These are phyloP conservation scores for Polyplosphaeria fusca DNA, from an alignment of 495 filamentous ascomycete species.

Conservation along the genomic window DNA sequence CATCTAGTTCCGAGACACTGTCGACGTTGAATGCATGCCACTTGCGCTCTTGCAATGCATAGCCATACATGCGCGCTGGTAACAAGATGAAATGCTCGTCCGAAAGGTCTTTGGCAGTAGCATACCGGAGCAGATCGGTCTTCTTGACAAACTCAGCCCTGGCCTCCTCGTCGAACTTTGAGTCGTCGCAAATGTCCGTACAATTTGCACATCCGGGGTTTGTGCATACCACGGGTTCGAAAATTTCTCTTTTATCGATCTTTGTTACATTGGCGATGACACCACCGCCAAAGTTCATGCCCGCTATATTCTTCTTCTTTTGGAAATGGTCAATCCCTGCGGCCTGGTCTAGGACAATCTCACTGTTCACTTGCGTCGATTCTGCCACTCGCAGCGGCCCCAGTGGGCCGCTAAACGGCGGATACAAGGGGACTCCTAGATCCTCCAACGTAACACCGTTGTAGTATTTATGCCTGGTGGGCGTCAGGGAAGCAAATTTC, in stretches of 20 bases:
- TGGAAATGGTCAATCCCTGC: too few species aligned
- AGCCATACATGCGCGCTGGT: not conserved
- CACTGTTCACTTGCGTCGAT: not conserved
- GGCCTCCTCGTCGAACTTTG: not conserved
- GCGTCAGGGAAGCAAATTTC: not conserved
- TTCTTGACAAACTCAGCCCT: not conserved
- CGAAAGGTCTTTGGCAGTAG: not conserved
- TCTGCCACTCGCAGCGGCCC: not conserved
- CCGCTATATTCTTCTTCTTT: too few species aligned
- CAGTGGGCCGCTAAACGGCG: not conserved
- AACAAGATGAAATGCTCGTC: constrained; percentile 2
- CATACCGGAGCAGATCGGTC: not conserved
- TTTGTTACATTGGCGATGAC: not conserved
- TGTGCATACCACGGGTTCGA: not conserved
- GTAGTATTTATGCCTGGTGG: not conserved
- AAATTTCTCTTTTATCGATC: not conserved
- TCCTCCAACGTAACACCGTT: not conserved
- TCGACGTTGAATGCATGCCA: not conserved
- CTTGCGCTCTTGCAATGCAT: constrained; percentile 1
- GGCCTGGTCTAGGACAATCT: not conserved
- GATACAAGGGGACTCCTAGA: too few species aligned
- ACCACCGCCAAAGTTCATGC: not conserved
- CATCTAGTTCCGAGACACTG: not conserved
- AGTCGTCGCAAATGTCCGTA: not conserved
- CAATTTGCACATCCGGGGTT: not conserved